These are phyloP conservation scores for Paecilomyces niveus DNA, from an alignment of 2,329 filamentous ascomycete species.

Conservation along the genomic window DNA sequence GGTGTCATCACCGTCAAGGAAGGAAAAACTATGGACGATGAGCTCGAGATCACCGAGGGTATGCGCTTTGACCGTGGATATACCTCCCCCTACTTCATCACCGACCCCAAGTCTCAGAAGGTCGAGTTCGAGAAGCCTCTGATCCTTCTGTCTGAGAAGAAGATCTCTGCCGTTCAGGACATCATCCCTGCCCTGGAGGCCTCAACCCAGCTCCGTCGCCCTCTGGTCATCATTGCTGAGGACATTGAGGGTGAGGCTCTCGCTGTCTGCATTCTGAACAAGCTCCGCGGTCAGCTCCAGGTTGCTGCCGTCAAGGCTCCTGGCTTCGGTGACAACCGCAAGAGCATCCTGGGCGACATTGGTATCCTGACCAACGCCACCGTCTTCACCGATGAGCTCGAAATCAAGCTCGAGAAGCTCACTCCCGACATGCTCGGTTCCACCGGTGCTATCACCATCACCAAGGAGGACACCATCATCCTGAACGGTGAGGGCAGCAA, in stretches of 20 bases:
- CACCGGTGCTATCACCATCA: constrained; percentile 98
- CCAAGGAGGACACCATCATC: constrained; percentile 99
- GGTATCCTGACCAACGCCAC: constrained; percentile 93
- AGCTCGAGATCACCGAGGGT: constrained; percentile 98
- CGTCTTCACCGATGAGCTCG: constrained; percentile 97
- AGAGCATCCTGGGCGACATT: constrained; percentile 96
- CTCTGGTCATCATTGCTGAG: constrained; percentile 96
- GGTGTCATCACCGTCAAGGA: constrained; percentile 99
- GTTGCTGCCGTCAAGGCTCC: constrained; percentile 98
- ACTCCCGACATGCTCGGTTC: constrained; percentile 93
- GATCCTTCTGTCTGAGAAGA: constrained; percentile 98
- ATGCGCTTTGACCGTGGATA: constrained; percentile 99
- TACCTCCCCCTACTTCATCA: constrained; percentile 99
- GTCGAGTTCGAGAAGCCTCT: constrained; percentile 99
- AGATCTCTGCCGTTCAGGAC: constrained; percentile 98
- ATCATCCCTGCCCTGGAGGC: constrained; percentile 97
- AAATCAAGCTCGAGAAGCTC: constrained; percentile 98
- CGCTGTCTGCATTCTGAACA: constrained; percentile 98
- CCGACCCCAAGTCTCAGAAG: constrained; percentile 96
- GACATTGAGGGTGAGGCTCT: constrained; percentile 98
- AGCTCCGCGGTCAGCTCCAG: constrained; percentile 98
- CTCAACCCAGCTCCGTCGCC: constrained; percentile 89
- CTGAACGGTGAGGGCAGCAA: constrained; percentile 95
- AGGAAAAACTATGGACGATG: constrained; percentile 95
- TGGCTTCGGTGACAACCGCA: constrained; percentile 99